Base-by-base conservation (phyloP, 2,329 filamentous ascomycete genomes). In the Cyphellophora attinorum region DNA sequence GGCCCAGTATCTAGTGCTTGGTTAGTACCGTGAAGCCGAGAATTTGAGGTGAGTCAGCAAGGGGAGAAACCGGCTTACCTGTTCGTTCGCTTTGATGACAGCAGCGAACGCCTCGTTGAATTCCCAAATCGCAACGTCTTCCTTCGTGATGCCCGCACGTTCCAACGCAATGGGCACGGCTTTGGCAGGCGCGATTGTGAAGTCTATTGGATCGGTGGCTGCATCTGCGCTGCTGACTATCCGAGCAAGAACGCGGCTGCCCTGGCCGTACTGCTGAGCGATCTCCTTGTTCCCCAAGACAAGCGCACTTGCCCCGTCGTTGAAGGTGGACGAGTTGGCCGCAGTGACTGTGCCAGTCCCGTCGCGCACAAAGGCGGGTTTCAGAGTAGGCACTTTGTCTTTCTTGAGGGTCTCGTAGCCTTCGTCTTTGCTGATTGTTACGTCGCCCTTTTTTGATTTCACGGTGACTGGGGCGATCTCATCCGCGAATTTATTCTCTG, bases 61-160 rank as follows among this genome's bases (percentile, higher is more conserved):
- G 21, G 21, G n/a, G 21, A 25, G 21, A 25, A 25, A n/a, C 21
- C n/a, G n/a, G n/a, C 58, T 51, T 52, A 80, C 79, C 74, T 93
- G 88, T 52, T 85, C 81, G 54, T 96, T 95, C 27, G 89, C 88
- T 56, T 91, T 86, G 59, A 95, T 91, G 18, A 95, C 88, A 4
- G 84, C 85, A 17, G 91, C 89, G 56, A 98, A 98, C 0, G 91
- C 91, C 64, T 98, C 91, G 59, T 98, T 98, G 61, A 98, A 94
- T 59, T 96, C 91, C 89, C 91, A 96, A 14, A 95, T 67, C 4
- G 89, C 79, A 29, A 98, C 85, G 58, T 96, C 83, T 30, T 93
- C 81, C 61, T 88, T 85, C 45, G 76, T 85, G 47, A 98, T 88
- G 8, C 89, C 88, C 1, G 91, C 91, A 38, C 88, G 74, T 60